These are phyloP conservation scores for Mucor lusitanicus DNA, from an alignment of 371 early-diverging fungal genomes.

Conservation along the genomic window DNA sequence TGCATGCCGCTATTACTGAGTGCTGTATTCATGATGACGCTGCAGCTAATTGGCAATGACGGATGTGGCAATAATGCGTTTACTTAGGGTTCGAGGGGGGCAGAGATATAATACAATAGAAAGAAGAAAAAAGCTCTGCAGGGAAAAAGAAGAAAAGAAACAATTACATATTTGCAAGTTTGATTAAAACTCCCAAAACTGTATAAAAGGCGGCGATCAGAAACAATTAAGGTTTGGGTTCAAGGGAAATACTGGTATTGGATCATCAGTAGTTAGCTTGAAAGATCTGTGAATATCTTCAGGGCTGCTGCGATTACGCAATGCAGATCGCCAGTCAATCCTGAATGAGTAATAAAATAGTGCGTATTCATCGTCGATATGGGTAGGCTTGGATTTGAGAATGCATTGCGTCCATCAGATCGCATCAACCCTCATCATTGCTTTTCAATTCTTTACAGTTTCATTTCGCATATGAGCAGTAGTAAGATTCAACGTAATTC, in stretches of 20 bases:
- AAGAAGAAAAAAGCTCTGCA: background rate
- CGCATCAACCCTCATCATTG: background rate
- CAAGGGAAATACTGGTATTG: background rate
- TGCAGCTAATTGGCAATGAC: background rate
- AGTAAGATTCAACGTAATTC: background rate
- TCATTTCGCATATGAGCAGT: background rate
- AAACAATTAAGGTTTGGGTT: background rate
- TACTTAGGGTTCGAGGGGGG: background rate
- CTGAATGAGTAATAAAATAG: background rate
- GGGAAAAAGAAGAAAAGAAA: background rate
- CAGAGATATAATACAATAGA: background rate
- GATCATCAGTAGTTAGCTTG: background rate
- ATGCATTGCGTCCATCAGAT: background rate
- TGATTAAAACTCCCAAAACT: background rate
- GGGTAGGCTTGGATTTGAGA: background rate
- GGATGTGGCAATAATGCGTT: background rate
- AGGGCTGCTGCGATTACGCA: background rate
- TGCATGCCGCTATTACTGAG: background rate
- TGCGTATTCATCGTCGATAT: background rate
- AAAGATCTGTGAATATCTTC: background rate
- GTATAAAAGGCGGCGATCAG: background rate
- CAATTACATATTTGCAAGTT: background rate
- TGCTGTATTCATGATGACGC: background rate
- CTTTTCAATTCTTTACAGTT: background rate
- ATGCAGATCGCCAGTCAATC: background rate